phyloP scores from a whole-genome alignment of 1,139 yeast species.

The Tardiomyces blankii region DNA sequence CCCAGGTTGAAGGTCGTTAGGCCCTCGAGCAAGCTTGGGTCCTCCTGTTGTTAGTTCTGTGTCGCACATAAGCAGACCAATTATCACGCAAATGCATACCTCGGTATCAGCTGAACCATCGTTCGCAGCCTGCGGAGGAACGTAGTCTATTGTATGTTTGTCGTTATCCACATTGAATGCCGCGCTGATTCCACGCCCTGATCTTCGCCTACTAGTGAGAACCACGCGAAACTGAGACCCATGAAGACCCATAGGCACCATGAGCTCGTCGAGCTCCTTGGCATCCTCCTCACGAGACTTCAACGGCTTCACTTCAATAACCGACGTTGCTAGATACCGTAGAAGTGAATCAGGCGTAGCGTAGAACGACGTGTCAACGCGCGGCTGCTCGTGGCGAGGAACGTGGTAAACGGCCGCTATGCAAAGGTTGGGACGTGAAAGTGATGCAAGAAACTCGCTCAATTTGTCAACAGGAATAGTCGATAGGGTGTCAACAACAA shows the following conservation, averaged over 20 bases:
- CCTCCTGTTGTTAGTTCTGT: constrained; percentile 15
- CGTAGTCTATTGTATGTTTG: constrained; percentile 40
- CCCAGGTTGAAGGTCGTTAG: constrained; percentile 81
- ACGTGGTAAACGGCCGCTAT: constrained; percentile 55
- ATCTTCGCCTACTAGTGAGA: constrained; percentile 62
- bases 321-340: constrained; percentile 55
- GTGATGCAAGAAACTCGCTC: constrained; percentile 40
- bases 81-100: neutral
- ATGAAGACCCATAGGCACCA: constrained; percentile 30
- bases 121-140: constrained; percentile 22
- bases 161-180: constrained; percentile 40
- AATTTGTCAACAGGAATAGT: constrained; percentile 39
- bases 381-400: neutral
- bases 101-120: constrained; percentile 13
- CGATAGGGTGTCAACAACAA: constrained; percentile 62
- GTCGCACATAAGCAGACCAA: neutral
- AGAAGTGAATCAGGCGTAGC: neutral
- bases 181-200: constrained; percentile 66
- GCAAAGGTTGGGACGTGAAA: constrained; percentile 44
- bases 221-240: constrained; percentile 34
- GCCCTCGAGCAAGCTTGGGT: constrained; percentile 43
- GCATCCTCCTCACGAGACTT: neutral
- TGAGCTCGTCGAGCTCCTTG: constrained; percentile 25
- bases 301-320: neutral
- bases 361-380: neutral